These are phyloP conservation scores for Castanospermum australe DNA, from an alignment of 306 rosid species.

Conservation along the genomic window DNA sequence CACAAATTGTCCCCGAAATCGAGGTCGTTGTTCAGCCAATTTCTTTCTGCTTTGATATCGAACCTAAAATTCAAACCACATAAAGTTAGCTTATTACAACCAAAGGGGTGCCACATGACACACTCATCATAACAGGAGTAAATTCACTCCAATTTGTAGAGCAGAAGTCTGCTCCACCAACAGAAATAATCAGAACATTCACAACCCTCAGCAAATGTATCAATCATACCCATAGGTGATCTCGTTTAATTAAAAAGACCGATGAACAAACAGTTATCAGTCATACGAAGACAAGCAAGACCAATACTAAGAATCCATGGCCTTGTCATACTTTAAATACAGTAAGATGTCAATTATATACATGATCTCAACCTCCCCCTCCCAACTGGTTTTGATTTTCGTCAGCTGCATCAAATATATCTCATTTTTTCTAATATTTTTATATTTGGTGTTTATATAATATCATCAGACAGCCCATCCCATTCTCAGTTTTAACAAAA, in stretches of 20 bases:
- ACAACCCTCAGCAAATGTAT: too few relatives aligned
- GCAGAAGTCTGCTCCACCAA: background rate
- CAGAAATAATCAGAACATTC: background rate
- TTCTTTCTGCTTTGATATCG: conserved; percentile 74
- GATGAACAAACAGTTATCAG: background rate
- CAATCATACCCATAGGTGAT: background rate
- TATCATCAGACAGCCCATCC: background rate
- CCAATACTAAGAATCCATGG: background rate
- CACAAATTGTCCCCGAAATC: conserved; percentile 70
- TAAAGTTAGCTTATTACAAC: conserved; percentile 9
- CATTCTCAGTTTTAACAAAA: background rate
- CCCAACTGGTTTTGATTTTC: background rate
- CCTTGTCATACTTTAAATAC: background rate
- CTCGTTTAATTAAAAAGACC: background rate
- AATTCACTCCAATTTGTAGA: background rate
- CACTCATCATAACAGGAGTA: background rate
- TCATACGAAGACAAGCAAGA: background rate
- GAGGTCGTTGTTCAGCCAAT: conserved; percentile 76
- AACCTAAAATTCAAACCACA: conserved; percentile 47
- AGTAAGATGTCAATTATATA: background rate
- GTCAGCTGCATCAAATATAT: background rate
- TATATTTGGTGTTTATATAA: background rate
- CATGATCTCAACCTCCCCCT: background rate
- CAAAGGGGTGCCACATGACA: background rate
- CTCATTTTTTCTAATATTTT: background rate